phyloP scores from a whole-genome alignment of 768 basidiomycete species.

The Tephrocybe sp. region DNA sequence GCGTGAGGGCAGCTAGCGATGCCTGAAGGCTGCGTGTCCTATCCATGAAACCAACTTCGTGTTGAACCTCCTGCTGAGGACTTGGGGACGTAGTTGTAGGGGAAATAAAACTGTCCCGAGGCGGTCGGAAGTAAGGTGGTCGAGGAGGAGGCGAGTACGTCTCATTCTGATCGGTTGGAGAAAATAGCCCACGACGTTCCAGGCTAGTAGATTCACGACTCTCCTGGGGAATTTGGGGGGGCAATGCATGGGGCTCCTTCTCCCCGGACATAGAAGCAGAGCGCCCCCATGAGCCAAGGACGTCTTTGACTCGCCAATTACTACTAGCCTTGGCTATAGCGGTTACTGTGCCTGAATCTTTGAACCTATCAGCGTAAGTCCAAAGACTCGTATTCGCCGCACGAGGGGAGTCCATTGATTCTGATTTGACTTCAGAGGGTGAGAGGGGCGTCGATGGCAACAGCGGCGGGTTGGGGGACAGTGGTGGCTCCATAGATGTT shows the following conservation, averaged over 20 bases:
- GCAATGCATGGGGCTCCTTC: slow-evolving; percentile 13
- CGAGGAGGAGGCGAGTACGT: slow-evolving; percentile 55
- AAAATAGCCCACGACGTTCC: slow-evolving; percentile 40
- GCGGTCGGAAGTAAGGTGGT: slow-evolving; percentile 57
- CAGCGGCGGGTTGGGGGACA: slow-evolving; percentile 36
- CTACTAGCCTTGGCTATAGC: slow-evolving; percentile 71
- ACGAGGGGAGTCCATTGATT: slow-evolving; percentile 4
- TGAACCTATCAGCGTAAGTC: slow-evolving; percentile 73
- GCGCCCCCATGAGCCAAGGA: slow-evolving; percentile 43
- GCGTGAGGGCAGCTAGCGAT: slow-evolving; percentile 44
- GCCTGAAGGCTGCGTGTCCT: slow-evolving; percentile 39
- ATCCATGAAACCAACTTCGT: slow-evolving; percentile 33
- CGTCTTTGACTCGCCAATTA: slow-evolving; percentile 71
- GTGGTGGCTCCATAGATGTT: slow-evolving; percentile 65
- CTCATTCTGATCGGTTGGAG: slow-evolving; percentile 33
- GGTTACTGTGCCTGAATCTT: slow-evolving; percentile 72
- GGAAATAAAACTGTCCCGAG: slow-evolving; percentile 53
- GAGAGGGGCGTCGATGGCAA: slow-evolving; percentile 27
- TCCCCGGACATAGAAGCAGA: background rate
- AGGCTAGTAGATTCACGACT: slow-evolving; percentile 9
- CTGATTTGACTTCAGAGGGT: slow-evolving; percentile 19
- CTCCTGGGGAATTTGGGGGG: slow-evolving; percentile 9
- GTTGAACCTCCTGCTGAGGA: slow-evolving; percentile 27
- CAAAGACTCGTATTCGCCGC: slow-evolving; percentile 40
- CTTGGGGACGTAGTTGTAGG: slow-evolving; percentile 25